Evolutionary conservation across 2,329 filamentous ascomycete genomes (phyloP).

Genomic region (Orbilia brochopaga): DNA sequence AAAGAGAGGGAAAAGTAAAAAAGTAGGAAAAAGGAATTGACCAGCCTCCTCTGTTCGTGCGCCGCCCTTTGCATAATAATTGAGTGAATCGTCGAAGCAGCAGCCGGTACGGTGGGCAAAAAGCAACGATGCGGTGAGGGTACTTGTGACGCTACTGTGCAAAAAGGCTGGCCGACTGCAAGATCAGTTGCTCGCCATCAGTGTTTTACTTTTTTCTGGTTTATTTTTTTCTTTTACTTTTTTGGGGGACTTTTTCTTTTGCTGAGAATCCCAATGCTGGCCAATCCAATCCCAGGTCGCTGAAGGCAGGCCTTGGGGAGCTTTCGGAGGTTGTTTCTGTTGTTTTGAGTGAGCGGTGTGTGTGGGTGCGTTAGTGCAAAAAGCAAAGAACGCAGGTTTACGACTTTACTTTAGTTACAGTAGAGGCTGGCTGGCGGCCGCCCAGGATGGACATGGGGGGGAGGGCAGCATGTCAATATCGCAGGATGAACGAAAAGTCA

Average conservation of each 20-base stretch:
- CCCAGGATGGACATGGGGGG: slow-evolving; percentile 36
- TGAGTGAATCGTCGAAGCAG: slow-evolving; percentile 42
- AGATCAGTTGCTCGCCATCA: slow-evolving; percentile 9
- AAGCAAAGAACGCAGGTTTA: slow-evolving; percentile 28
- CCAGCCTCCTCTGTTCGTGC: slow-evolving; percentile 53
- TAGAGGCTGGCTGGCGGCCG: slow-evolving; percentile 31
- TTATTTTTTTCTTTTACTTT: slow-evolving; percentile 35
- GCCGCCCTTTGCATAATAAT: slow-evolving; percentile 52
- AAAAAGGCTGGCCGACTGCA: slow-evolving; percentile 22
- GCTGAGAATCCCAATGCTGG: slow-evolving; percentile 12
- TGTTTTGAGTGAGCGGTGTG: slow-evolving; percentile 8
- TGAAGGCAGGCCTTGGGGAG: slow-evolving; percentile 52
- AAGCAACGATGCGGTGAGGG: slow-evolving; percentile 32
- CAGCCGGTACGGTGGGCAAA: slow-evolving; percentile 39
- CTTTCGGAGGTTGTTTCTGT: slow-evolving; percentile 42
- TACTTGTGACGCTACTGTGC: slow-evolving; percentile 48
- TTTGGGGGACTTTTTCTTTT: slow-evolving; percentile 23
- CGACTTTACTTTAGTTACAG: neutral
- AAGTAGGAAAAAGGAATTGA: slow-evolving; percentile 9
- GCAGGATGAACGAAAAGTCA: slow-evolving; percentile 31
- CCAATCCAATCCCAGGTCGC: slow-evolving; percentile 51
- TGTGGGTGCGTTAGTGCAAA: slow-evolving; percentile 19
- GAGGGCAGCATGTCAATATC: slow-evolving; percentile 30
- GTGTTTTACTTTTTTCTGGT: neutral
- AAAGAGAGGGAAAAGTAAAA: slow-evolving; percentile 4